Percentiles rank a stretch among this genome's conserved stretches.
phyloP scores from a whole-genome alignment of 495 filamentous ascomycete species.

The Parathielavia hyrcaniae region DNA sequence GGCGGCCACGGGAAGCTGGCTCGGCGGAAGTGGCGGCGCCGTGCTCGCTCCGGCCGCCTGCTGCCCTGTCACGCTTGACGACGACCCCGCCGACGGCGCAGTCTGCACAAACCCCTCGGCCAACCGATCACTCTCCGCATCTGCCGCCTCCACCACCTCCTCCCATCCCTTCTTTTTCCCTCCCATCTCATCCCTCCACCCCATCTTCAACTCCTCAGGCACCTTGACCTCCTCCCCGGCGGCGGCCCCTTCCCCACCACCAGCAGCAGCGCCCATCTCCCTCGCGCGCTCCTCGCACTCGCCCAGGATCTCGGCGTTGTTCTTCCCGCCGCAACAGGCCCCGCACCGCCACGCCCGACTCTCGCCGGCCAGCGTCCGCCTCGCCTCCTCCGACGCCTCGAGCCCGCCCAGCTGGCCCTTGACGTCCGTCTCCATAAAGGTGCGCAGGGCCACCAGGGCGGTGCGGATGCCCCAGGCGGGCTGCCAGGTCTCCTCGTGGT shows the following conservation, averaged over 20 bases:
- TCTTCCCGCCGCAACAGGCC: conserved; percentile 60
- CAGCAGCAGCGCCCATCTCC: conserved; percentile 40
- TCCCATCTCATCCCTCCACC: conserved; percentile 48
- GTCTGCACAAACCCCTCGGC: conserved; percentile 49
- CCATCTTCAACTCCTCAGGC: conserved; percentile 55
- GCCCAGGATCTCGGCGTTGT: conserved; percentile 64
- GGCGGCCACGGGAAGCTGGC: conserved; percentile 14
- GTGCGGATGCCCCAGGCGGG: conserved; percentile 93
- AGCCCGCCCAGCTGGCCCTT: conserved; percentile 83
- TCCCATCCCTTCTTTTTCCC: conserved; percentile 21
- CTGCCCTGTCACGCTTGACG: conserved; percentile 14
- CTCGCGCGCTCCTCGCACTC: conserved; percentile 55
- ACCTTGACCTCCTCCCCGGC: conserved; percentile 45
- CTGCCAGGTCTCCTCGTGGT: conserved; percentile 98
- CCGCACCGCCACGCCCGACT: conserved; percentile 48
- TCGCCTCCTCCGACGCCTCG: conserved; percentile 58
- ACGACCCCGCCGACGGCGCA: conserved; percentile 6
- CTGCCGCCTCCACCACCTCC: conserved; percentile 21
- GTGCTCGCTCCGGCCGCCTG: conserved; percentile 8
- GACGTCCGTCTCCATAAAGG: conserved; percentile 69
- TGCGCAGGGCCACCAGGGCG: conserved; percentile 61
- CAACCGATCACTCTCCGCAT: conserved; percentile 38
- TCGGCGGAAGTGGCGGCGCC: conserved; percentile 25
- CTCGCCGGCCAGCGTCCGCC: conserved; percentile 59
- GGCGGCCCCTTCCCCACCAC: conserved; percentile 17